Percentiles rank a stretch among this genome's conserved stretches.
Evolutionary conservation across 345 rosid species (phyloP).

Genomic region (Gossypium sturtianum): DNA sequence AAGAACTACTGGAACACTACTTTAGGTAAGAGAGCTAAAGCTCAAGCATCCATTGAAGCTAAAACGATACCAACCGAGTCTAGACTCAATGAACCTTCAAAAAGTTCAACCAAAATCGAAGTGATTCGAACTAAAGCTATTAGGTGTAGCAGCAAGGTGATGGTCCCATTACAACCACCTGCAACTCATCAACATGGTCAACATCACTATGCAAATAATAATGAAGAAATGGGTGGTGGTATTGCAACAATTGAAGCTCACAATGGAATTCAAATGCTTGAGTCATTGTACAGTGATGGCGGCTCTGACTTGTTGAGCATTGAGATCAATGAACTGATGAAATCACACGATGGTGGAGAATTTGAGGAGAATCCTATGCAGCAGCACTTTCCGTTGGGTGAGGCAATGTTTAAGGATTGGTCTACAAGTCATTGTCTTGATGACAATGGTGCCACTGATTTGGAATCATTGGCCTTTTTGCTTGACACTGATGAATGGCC

Average conservation of each 20-base stretch:
- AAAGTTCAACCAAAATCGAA: conserved; percentile 7
- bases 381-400: background rate
- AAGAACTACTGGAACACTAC: conserved; percentile 6
- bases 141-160: conserved; percentile 19
- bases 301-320: background rate
- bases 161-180: conserved; percentile 14
- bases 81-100: background rate
- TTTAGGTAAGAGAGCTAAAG: conserved; percentile 9
- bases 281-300: background rate
- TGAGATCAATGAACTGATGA: background rate
- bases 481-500: conserved; percentile 36
- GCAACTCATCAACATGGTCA: background rate
- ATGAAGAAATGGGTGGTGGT: background rate
- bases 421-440: conserved; percentile 5
- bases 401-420: conserved; percentile 19
- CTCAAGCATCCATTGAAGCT: conserved; percentile 6
- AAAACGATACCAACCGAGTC: background rate
- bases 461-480: conserved; percentile 33
- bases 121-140: conserved; percentile 34
- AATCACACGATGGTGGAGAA: background rate
- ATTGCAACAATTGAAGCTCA: background rate
- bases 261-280: background rate
- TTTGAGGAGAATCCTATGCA: background rate
- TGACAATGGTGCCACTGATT: conserved; percentile 22
- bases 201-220: background rate